Conservation (phyloP, 176 grass and related monocot genomes). For the Neostapfia colusana region DNA sequence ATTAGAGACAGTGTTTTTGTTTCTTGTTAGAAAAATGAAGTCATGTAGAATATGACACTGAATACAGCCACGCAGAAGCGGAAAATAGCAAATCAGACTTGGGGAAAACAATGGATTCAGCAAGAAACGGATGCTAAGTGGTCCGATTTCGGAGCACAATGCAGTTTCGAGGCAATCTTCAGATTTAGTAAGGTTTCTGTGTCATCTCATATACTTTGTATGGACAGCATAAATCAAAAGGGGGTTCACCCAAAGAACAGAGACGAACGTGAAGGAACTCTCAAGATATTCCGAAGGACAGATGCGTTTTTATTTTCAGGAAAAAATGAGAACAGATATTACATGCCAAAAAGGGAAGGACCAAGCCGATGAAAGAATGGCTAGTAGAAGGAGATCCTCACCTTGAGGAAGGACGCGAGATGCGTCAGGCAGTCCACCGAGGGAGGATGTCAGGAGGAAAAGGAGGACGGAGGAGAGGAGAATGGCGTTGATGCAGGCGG, state of each 20-base stretch:
- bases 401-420: slow-evolving; percentile 29
- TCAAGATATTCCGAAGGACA: background rate
- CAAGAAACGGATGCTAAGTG: background rate
- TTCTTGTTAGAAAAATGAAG: background rate
- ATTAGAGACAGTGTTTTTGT: slow-evolving; percentile 2
- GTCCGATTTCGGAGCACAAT: background rate
- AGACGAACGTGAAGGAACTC: background rate
- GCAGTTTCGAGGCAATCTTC: slow-evolving; percentile 3
- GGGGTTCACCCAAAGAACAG: background rate
- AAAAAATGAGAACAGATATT: background rate
- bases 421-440: background rate
- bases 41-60: background rate
- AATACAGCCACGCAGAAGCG: slow-evolving; percentile 1
- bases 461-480: slow-evolving; percentile 33
- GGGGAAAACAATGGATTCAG: background rate
- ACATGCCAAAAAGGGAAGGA: background rate
- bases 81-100: background rate
- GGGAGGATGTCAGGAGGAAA: slow-evolving; percentile 17
- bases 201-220: slow-evolving; percentile 4
- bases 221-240: slow-evolving; percentile 8
- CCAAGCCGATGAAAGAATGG: background rate
- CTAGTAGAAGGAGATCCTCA: slow-evolving; percentile 32
- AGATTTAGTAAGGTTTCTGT: background rate
- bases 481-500: slow-evolving; percentile 21
- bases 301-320: background rate